Conservation (phyloP, 2,329 filamentous ascomycete genomes). For the Capronia epimyces region DNA sequence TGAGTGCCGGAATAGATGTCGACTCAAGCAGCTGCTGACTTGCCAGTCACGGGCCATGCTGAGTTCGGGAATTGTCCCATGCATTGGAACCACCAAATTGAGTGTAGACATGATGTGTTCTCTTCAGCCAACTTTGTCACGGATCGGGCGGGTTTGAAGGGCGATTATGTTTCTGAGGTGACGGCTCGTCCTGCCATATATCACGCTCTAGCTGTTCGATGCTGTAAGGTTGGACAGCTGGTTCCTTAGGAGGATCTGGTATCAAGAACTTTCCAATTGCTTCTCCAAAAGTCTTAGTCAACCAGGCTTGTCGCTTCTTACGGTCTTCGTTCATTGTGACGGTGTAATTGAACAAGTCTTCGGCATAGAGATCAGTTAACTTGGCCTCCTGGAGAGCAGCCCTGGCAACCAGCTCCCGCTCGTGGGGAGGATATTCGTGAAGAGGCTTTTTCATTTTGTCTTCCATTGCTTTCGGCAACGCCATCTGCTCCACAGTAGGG, state of each 20-base stretch:
- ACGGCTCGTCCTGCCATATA: slow-evolving; percentile 22
- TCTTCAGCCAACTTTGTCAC: neutral
- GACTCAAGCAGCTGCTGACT: no score
- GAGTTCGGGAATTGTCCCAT: no score
- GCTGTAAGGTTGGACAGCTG: slow-evolving; percentile 23
- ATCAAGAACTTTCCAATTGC: slow-evolving; percentile 29
- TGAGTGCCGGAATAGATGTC: no score
- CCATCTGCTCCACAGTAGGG: slow-evolving; percentile 34
- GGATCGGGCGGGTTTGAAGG: neutral
- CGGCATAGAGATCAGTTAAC: slow-evolving; percentile 24
- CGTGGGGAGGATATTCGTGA: slow-evolving; percentile 42
- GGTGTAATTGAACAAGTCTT: slow-evolving; percentile 26
- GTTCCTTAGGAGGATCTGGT: slow-evolving; percentile 27
- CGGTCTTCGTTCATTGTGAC: slow-evolving; percentile 28
- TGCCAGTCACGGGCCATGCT: no score
- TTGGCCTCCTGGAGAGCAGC: slow-evolving; percentile 28
- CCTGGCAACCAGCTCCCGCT: slow-evolving; percentile 41
- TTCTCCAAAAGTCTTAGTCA: slow-evolving; percentile 27
- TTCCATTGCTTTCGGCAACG: slow-evolving; percentile 22
- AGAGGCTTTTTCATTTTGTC: slow-evolving; percentile 33
- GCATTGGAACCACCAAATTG: no score
- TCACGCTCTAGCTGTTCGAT: slow-evolving; percentile 25
- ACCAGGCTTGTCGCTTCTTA: slow-evolving; percentile 24
- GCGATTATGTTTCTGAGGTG: neutral
- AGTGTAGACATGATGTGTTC: neutral